These are phyloP conservation scores for Leccinum truebloodii DNA, from an alignment of 768 basidiomycete genomes.

Conservation along the genomic window DNA sequence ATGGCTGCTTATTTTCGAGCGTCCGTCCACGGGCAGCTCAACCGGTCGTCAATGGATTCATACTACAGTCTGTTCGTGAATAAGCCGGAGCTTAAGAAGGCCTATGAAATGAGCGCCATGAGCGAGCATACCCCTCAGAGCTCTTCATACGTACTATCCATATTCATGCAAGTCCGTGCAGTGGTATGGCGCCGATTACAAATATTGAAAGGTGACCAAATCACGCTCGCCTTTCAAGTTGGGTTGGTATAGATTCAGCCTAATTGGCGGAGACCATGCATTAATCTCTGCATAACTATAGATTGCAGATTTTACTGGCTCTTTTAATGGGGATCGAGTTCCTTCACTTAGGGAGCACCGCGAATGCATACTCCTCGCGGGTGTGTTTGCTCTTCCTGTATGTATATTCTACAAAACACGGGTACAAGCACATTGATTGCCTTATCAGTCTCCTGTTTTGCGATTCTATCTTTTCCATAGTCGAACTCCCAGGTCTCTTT, in stretches of 20 bases:
- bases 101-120: conserved; percentile 49
- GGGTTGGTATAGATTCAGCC: neutral
- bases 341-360: conserved; percentile 38
- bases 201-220: conserved; percentile 43
- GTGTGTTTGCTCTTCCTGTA: conserved; percentile 80
- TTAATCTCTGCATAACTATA: conserved; percentile 22
- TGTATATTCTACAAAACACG: conserved; percentile 18
- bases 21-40: conserved; percentile 42
- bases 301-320: conserved; percentile 33
- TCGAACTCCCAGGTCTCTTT: conserved; percentile 51
- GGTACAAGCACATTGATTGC: neutral
- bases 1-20: conserved; percentile 50
- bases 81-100: conserved; percentile 40
- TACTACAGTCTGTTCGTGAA: conserved; percentile 49
- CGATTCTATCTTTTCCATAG: conserved; percentile 51
- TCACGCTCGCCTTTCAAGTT: conserved; percentile 34
- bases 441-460: conserved; percentile 50
- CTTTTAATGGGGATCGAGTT: conserved; percentile 40
- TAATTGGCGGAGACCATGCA: neutral
- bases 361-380: conserved; percentile 46
- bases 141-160: conserved; percentile 48
- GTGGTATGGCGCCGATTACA: conserved; percentile 48
- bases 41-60: conserved; percentile 45
- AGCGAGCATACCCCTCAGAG: conserved; percentile 47
- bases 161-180: conserved; percentile 44